These are phyloP conservation scores for Solanum gracilifrons DNA, from an alignment of 257 asterid genomes.

Conservation along the genomic window DNA sequence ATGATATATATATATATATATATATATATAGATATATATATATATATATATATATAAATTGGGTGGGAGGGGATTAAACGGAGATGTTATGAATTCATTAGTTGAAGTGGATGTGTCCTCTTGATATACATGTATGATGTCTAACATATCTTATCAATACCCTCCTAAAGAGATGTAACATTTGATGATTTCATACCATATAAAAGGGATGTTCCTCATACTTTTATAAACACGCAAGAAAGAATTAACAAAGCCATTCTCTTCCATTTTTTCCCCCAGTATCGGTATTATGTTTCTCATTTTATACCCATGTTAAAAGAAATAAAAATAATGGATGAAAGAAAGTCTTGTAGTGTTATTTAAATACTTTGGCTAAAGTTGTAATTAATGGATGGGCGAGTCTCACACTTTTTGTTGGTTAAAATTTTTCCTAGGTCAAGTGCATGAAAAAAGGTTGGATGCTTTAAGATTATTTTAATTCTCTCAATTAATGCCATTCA, in stretches of 20 bases:
- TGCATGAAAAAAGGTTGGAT: too few relatives aligned
- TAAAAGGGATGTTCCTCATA: background rate
- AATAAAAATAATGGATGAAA: background rate
- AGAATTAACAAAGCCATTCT: background rate
- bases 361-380: background rate
- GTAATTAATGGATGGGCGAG: background rate
- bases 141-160: background rate
- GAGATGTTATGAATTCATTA: background rate
- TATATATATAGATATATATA: too few relatives aligned
- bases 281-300: background rate
- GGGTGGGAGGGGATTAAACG: too few relatives aligned
- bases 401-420: background rate
- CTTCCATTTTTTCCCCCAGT: background rate
- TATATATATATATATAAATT: too few relatives aligned
- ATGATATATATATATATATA: too few relatives aligned
- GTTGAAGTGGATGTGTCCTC: background rate
- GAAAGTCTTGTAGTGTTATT: background rate
- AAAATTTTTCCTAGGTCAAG: background rate
- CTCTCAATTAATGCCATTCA: background rate
- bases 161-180: background rate
- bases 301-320: background rate
- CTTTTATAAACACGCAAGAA: background rate
- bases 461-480: too few relatives aligned
- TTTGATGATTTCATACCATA: background rate
- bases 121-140: background rate